A percentile compares a stretch with the other conserved stretches of the same genome.
Evolutionary conservation across 345 rosid species (phyloP).

Genomic region (Corymbia maculata): DNA sequence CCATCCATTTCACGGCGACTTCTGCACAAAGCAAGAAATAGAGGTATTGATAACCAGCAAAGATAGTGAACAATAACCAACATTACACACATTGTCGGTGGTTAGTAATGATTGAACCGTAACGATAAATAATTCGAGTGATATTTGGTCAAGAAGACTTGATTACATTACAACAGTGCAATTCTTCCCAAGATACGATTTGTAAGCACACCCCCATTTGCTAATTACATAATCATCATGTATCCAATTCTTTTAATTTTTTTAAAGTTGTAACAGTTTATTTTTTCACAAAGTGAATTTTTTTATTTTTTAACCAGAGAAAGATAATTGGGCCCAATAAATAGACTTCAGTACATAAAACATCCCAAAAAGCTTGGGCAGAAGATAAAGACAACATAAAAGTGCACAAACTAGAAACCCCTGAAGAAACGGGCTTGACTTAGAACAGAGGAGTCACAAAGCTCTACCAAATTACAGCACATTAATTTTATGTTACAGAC

Average conservation of each 20-base stretch:
- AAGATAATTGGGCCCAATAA: background rate
- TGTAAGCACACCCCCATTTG: background rate
- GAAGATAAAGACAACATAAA: background rate
- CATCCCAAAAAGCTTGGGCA: background rate
- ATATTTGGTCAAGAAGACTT: background rate
- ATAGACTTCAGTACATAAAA: background rate
- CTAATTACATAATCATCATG: background rate
- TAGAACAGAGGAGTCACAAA: background rate
- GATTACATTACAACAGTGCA: no score
- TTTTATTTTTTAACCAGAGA: background rate
- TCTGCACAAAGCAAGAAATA: background rate
- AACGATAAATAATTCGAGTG: background rate
- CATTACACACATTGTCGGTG: background rate
- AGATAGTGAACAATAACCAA: background rate
- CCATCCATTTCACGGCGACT: background rate
- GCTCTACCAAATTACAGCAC: background rate
- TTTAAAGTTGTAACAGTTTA: no score
- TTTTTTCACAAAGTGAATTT: no score
- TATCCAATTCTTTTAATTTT: background rate
- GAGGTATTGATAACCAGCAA: background rate
- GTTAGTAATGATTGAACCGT: background rate
- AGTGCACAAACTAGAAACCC: background rate
- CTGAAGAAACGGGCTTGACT: background rate
- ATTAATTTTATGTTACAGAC: background rate
- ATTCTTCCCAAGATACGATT: background rate